Percentiles rank a stretch among this genome's conserved stretches.
These are phyloP conservation scores for Hypoxylon sp. DNA, from an alignment of 2,329 filamentous ascomycete genomes.

Conservation along the genomic window DNA sequence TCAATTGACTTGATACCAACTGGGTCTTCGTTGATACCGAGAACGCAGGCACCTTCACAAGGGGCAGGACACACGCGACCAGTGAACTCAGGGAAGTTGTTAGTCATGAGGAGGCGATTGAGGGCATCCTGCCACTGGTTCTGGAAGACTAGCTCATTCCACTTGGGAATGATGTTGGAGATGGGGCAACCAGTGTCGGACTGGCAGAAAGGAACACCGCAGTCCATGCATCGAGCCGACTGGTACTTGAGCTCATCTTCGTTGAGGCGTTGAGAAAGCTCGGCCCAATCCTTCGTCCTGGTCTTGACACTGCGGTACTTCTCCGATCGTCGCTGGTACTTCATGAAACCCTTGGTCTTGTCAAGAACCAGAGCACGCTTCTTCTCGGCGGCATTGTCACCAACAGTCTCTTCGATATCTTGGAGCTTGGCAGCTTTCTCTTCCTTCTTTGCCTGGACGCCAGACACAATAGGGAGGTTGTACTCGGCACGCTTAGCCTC, in stretches of 20 bases:
- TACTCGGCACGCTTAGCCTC: slow-evolving; percentile 89
- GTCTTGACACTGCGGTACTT: slow-evolving; percentile 91
- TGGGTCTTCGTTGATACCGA: slow-evolving; percentile 96
- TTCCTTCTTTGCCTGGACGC: slow-evolving; percentile 75
- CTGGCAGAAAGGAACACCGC: slow-evolving; percentile 97
- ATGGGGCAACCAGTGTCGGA: slow-evolving; percentile 96
- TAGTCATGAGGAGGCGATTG: slow-evolving; percentile 93
- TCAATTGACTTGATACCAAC: slow-evolving; percentile 99
- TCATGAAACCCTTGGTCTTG: slow-evolving; percentile 98
- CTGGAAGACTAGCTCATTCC: slow-evolving; percentile 86
- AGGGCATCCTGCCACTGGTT: slow-evolving; percentile 92
- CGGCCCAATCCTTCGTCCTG: slow-evolving; percentile 92
- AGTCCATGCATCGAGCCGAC: slow-evolving; percentile 98
- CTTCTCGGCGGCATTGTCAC: slow-evolving; percentile 88
- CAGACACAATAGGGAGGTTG: slow-evolving; percentile 82
- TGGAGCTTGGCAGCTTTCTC: slow-evolving; percentile 79
- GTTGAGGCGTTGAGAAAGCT: slow-evolving; percentile 87
- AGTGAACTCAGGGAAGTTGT: slow-evolving; percentile 99
- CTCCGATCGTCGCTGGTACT: slow-evolving; percentile 91
- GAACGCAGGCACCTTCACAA: slow-evolving; percentile 94
- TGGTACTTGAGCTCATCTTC: slow-evolving; percentile 98
- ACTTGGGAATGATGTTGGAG: slow-evolving; percentile 97
- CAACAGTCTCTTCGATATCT: slow-evolving; percentile 93
- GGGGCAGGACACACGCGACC: slow-evolving; percentile 96
- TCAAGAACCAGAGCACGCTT: slow-evolving; percentile 93